A percentile compares a stretch with the other conserved stretches of the same genome.
Conservation (phyloP, 139 green algal species). For the Picochlorum sp. region DNA sequence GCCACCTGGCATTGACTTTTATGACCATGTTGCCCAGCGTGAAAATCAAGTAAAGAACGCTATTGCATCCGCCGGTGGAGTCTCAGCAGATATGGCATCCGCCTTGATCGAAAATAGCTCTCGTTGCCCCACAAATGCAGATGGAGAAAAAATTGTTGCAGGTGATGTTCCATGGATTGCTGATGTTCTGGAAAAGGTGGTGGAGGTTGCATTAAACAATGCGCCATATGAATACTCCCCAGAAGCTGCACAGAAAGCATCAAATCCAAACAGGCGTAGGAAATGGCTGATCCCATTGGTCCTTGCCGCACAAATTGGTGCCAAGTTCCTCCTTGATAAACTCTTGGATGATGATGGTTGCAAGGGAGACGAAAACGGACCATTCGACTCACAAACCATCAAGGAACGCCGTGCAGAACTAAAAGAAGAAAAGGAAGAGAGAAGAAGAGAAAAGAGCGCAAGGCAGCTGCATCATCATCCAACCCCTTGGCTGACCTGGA, state of each 20-base stretch:
- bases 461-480: background rate
- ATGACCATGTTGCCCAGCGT: conserved; percentile 21
- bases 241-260: conserved; percentile 1
- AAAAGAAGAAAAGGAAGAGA: conserved; percentile 11
- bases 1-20: conserved; percentile 19
- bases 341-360: conserved; percentile 37
- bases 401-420: conserved; percentile 17
- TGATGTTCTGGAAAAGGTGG: conserved; percentile 40
- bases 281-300: conserved; percentile 49
- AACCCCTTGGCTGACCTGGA: background rate
- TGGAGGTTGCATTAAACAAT: conserved; percentile 18
- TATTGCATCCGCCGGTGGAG: conserved; percentile 12
- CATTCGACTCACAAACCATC: conserved; percentile 31
- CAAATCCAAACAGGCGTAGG: conserved; percentile 39
- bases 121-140: conserved; percentile 45
- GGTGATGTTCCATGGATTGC: conserved; percentile 36
- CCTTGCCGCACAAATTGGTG: conserved; percentile 36
- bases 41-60: conserved; percentile 15
- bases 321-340: conserved; percentile 41
- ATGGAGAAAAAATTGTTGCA: conserved; percentile 52
- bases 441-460: conserved; percentile 10
- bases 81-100: conserved; percentile 25
- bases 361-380: conserved; percentile 39
- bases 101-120: conserved; percentile 59
- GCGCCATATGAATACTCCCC: conserved; percentile 24